phyloP scores from a whole-genome alignment of 2,329 filamentous ascomycete species.

The Cladosporium sp. region DNA sequence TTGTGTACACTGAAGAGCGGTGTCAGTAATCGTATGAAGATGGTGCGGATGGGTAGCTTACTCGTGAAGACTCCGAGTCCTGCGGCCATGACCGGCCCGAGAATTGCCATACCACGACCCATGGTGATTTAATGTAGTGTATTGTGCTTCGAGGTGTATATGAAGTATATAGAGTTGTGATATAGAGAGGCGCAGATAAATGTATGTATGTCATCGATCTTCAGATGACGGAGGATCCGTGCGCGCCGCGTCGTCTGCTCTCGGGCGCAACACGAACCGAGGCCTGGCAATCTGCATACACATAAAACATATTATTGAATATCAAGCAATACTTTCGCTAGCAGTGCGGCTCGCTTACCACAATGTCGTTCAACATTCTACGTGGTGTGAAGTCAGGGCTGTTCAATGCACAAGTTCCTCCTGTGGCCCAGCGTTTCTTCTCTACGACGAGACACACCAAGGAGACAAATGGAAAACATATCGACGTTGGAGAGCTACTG shows the following conservation, averaged over 20 bases:
- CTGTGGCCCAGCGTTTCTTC: background rate
- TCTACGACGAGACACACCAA: background rate
- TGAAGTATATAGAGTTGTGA: background rate
- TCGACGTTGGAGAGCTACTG: constrained; percentile 45
- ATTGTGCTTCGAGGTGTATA: too few relatives aligned
- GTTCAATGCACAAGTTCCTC: background rate
- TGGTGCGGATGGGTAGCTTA: background rate
- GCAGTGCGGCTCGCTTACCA: background rate
- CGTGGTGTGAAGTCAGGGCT: background rate
- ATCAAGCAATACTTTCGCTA: too few relatives aligned
- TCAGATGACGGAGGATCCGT: constrained; percentile 2
- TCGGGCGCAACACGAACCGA: too few relatives aligned
- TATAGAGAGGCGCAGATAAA: background rate
- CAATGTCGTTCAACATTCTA: background rate
- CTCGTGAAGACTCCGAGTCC: background rate
- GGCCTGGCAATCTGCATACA: too few relatives aligned
- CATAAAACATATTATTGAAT: too few relatives aligned
- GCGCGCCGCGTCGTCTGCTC: background rate
- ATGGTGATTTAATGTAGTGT: background rate
- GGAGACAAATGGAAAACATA: background rate
- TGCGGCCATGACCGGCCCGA: constrained; percentile 7
- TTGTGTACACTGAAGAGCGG: background rate
- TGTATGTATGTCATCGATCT: constrained; percentile 8
- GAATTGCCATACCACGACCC: constrained; percentile 10
- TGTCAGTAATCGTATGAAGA: background rate